phyloP scores from a whole-genome alignment of 169 alveolate species.

The Plasmodium knowlesi region DNA sequence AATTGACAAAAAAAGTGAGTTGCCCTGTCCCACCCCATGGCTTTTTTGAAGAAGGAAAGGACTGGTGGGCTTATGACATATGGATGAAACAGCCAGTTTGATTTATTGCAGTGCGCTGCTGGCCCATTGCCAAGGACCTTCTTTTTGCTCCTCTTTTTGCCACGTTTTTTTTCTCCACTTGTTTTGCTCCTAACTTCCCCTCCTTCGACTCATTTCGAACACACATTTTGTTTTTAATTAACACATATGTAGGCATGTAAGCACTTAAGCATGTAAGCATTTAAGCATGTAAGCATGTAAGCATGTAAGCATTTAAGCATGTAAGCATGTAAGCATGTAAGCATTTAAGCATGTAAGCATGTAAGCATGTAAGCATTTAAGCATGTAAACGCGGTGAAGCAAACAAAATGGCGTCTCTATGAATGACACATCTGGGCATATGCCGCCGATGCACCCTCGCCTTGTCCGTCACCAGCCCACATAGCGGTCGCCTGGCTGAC shows the following conservation, averaged over 20 bases:
- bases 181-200: not conserved
- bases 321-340: no score
- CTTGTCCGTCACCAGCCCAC: constrained; percentile 19
- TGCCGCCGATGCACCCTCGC: not conserved
- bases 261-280: no score
- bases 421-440: not conserved
- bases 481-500: constrained; percentile 18
- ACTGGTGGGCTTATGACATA: not conserved
- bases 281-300: no score
- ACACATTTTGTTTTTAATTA: constrained; percentile 15
- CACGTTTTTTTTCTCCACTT: no score
- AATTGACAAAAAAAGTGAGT: not conserved
- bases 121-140: not conserved
- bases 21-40: not conserved
- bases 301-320: no score
- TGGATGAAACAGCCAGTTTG: not conserved
- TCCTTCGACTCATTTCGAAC: not conserved
- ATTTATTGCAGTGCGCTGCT: not conserved
- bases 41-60: not conserved
- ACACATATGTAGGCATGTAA: not conserved
- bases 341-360: no score
- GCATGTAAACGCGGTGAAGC: not conserved
- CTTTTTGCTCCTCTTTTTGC: not conserved
- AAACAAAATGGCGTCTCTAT: not conserved
- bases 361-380: no score